Conservation (phyloP, 1,139 yeast genomes). For the Suhomyces choctaworum region DNA sequence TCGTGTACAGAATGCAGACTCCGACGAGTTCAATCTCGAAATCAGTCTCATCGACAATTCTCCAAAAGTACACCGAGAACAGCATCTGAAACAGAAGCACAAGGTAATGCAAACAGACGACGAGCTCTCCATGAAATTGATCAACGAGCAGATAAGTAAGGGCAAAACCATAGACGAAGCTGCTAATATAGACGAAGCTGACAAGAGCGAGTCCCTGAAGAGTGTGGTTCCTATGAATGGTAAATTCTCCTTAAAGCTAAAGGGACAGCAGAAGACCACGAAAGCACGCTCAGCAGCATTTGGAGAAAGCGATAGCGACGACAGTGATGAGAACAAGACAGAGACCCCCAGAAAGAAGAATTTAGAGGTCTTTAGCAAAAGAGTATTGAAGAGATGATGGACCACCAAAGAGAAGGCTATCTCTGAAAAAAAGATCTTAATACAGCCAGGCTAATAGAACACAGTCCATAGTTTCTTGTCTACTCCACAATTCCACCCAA, state of each 20-base stretch:
- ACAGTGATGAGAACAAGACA: constrained; percentile 2
- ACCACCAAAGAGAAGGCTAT: too few relatives aligned
- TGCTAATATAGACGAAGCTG: neutral
- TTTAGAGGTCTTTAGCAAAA: constrained; percentile 6
- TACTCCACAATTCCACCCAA: too few relatives aligned
- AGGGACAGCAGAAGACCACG: constrained; percentile 3
- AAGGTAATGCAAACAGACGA: constrained; percentile 13
- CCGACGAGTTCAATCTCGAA: constrained; percentile 40
- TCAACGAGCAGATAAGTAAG: constrained; percentile 54
- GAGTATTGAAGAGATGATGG: constrained; percentile 4
- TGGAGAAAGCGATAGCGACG: constrained; percentile 11
- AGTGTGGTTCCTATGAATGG: neutral
- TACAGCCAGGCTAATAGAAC: too few relatives aligned
- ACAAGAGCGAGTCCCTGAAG: neutral
- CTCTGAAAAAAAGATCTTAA: too few relatives aligned
- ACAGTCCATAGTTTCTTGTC: too few relatives aligned
- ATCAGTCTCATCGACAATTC: constrained; percentile 32
- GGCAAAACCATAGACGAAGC: constrained; percentile 30
- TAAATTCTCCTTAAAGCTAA: constrained; percentile 9
- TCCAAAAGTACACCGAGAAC: constrained; percentile 16
- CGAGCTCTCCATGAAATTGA: constrained; percentile 33
- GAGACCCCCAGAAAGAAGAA: neutral
- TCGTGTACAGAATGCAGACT: constrained; percentile 45
- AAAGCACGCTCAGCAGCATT: constrained; percentile 11
- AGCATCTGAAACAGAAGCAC: constrained; percentile 22